Conservation (phyloP, 2,329 filamentous ascomycete genomes). For the Penicillium sp. region DNA sequence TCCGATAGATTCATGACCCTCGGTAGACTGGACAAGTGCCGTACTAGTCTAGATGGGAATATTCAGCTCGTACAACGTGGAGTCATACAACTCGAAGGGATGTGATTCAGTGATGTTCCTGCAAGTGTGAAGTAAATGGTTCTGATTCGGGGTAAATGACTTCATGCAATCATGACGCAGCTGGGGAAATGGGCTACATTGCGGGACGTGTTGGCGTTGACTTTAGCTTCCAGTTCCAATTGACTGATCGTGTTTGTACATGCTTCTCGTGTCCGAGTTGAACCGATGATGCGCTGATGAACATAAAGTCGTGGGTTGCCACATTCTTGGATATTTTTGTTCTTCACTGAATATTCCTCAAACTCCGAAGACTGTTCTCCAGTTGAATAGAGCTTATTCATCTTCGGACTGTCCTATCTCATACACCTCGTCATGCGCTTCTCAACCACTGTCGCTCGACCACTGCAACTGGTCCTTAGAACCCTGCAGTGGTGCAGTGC, state of each 20-base stretch:
- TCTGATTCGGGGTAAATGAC: slow-evolving; percentile 13
- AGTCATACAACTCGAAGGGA: neutral
- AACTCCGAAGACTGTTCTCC: neutral
- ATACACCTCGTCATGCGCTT: slow-evolving; percentile 17
- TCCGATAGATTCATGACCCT: neutral
- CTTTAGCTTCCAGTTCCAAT: neutral
- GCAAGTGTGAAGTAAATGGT: neutral
- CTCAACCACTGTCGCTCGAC: slow-evolving; percentile 28
- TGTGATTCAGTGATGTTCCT: neutral
- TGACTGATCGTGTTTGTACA: slow-evolving; percentile 13
- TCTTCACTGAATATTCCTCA: neutral
- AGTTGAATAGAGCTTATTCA: neutral
- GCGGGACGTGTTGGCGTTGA: neutral
- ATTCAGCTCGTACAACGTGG: neutral
- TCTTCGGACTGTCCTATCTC: neutral
- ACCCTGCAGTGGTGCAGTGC: slow-evolving; percentile 23
- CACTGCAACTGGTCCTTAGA: slow-evolving; percentile 30
- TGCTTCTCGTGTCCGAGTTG: slow-evolving; percentile 2
- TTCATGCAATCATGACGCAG: slow-evolving; percentile 34
- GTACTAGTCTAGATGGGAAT: neutral
- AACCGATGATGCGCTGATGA: neutral
- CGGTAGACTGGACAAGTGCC: neutral
- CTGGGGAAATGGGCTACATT: slow-evolving; percentile 21
- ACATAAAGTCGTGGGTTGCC: neutral
- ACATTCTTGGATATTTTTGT: neutral